Conservation (phyloP, 225 moss, liverwort and hornwort genomes). For the Rhytidiadelphus loreus region DNA sequence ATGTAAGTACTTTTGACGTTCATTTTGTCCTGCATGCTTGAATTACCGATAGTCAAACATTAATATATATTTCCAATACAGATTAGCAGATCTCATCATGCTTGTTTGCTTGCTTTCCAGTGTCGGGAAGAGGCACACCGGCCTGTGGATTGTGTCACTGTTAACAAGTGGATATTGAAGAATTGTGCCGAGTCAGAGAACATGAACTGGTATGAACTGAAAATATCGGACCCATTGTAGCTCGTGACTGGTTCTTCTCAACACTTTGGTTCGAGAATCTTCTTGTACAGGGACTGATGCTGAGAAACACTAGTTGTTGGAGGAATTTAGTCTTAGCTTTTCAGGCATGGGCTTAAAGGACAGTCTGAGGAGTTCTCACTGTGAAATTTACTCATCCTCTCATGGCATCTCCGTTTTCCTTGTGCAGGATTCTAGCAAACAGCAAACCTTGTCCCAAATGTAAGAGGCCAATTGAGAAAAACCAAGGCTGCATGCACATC, state of each 20-base stretch:
- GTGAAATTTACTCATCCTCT: background rate
- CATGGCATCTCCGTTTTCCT: background rate
- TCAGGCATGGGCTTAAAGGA: background rate
- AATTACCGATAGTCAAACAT: background rate
- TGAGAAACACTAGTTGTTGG: background rate
- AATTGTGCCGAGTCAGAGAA: slow-evolving; percentile 99
- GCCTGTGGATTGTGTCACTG: slow-evolving; percentile 95
- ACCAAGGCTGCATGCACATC: slow-evolving; percentile 99
- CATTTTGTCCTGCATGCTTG: background rate
- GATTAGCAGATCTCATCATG: background rate
- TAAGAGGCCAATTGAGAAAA: slow-evolving; percentile 98
- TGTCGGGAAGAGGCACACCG: slow-evolving; percentile 99
- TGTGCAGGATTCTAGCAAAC: slow-evolving; percentile 90
- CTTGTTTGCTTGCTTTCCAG: slow-evolving; percentile 19
- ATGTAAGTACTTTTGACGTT: slow-evolving; percentile 19
- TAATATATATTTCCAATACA: background rate
- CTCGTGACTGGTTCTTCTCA: background rate
- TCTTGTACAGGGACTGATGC: background rate
- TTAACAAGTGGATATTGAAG: slow-evolving; percentile 93
- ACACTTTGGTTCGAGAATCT: background rate
- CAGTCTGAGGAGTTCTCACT: background rate
- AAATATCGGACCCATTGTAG: background rate
- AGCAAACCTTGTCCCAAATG: slow-evolving; percentile 98
- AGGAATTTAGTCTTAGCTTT: background rate
- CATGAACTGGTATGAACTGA: slow-evolving; percentile 74